These are phyloP conservation scores for Mucor piriformis DNA, from an alignment of 371 early-diverging fungal genomes.

Conservation along the genomic window DNA sequence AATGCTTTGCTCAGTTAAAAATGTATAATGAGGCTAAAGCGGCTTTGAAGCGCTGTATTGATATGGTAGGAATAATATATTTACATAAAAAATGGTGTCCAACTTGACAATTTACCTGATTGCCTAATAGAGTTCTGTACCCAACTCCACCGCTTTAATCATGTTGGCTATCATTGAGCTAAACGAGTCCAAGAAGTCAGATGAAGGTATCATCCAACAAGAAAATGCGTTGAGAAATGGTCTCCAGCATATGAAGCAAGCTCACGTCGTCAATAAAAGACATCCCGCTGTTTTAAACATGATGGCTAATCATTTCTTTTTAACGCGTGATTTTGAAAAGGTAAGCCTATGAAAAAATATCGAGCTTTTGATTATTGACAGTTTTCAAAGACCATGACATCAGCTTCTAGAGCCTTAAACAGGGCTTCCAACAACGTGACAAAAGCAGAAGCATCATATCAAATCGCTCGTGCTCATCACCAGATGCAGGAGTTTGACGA, in stretches of 20 bases:
- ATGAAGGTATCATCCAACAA: conserved; percentile 37
- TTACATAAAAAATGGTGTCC: too few relatives aligned
- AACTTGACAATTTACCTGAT: too few relatives aligned
- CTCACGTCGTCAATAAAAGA: conserved; percentile 48
- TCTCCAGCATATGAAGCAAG: conserved; percentile 54
- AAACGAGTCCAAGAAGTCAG: conserved; percentile 64
- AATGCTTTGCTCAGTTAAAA: conserved; percentile 80
- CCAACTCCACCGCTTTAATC: conserved; percentile 67
- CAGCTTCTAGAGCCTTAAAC: conserved; percentile 51
- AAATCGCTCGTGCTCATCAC: conserved; percentile 63
- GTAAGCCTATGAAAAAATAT: conserved; percentile 5
- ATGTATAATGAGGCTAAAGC: conserved; percentile 68
- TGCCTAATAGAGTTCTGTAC: conserved; percentile 16
- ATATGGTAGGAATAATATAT: conserved; percentile 47
- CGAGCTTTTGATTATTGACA: not conserved
- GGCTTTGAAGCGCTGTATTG: conserved; percentile 75
- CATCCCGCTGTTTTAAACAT: conserved; percentile 58
- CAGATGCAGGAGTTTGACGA: conserved; percentile 64
- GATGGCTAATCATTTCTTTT: conserved; percentile 63
- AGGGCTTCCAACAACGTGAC: conserved; percentile 53
- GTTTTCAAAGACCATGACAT: conserved; percentile 35
- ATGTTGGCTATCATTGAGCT: conserved; percentile 79
- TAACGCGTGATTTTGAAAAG: conserved; percentile 53
- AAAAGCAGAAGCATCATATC: conserved; percentile 66
- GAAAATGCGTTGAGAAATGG: conserved; percentile 43